phyloP scores from a whole-genome alignment of 805 yeast genomes.

The Aciculoconidium aculeatum region DNA sequence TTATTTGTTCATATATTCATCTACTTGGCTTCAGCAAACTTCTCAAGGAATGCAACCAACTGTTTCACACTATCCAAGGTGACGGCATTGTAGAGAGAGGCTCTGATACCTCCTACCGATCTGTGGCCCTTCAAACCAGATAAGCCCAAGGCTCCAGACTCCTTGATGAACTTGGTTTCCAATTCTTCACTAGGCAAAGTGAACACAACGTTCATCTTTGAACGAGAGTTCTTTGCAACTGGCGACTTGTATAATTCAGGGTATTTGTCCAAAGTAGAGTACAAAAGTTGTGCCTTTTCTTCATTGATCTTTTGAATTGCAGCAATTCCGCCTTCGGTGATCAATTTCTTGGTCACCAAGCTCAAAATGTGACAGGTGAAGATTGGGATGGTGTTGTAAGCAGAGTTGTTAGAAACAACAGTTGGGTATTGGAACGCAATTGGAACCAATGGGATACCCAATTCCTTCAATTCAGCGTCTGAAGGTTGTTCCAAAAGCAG shows the following conservation, averaged over 20 bases:
- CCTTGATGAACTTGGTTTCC: constrained; percentile 65
- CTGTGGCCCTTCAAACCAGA: constrained; percentile 92
- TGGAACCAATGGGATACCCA: constrained; percentile 76
- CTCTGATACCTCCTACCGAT: constrained; percentile 95
- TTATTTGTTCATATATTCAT: too few relatives aligned
- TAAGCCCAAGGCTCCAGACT: constrained; percentile 54
- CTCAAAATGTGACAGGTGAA: constrained; percentile 84
- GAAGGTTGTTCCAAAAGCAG: constrained; percentile 61
- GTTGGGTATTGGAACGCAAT: constrained; percentile 85
- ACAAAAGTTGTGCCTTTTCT: constrained; percentile 59
- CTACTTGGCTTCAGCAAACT: constrained; percentile 60
- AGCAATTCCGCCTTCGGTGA: constrained; percentile 66
- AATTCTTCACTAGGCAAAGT: constrained; percentile 58
- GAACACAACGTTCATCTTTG: constrained; percentile 92
- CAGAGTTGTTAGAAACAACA: constrained; percentile 82
- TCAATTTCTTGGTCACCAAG: constrained; percentile 61
- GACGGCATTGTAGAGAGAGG: constrained; percentile 88
- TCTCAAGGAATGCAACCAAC: constrained; percentile 50
- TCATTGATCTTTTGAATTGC: constrained; percentile 53
- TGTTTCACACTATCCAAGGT: constrained; percentile 51
- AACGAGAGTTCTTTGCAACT: constrained; percentile 59
- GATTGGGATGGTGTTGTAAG: constrained; percentile 94
- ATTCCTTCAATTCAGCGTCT: constrained; percentile 51
- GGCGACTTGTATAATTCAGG: constrained; percentile 63
- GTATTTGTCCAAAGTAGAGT: constrained; percentile 57